Conservation (phyloP, 176 grass and related monocot species). For the Sorghum bicolor region DNA sequence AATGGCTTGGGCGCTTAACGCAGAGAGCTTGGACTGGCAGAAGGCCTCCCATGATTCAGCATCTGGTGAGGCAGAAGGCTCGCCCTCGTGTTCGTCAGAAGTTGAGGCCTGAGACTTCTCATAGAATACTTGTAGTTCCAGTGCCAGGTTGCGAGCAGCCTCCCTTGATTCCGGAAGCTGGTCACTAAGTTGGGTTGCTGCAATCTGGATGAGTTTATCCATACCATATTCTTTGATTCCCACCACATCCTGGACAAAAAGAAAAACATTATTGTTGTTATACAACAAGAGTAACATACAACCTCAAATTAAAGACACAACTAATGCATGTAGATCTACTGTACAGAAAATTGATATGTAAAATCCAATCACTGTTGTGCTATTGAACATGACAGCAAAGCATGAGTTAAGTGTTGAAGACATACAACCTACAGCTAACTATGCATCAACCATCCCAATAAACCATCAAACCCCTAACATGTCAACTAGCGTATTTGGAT, state of each 20-base stretch:
- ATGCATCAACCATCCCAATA: neutral
- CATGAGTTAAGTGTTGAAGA: neutral
- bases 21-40: slow-evolving; percentile 76
- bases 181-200: slow-evolving; percentile 88
- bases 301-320: neutral
- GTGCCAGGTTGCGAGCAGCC: slow-evolving; percentile 74
- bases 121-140: slow-evolving; percentile 77
- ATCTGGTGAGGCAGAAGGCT: slow-evolving; percentile 23
- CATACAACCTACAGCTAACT: slow-evolving; percentile 7
- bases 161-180: slow-evolving; percentile 99
- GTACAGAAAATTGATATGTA: slow-evolving; percentile 2
- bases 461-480: neutral
- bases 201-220: slow-evolving; percentile 85
- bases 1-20: slow-evolving; percentile 73
- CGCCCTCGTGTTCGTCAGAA: slow-evolving; percentile 23
- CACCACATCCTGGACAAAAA: slow-evolving; percentile 40
- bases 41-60: slow-evolving; percentile 78
- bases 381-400: neutral
- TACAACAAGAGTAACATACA: neutral
- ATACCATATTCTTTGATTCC: slow-evolving; percentile 60
- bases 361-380: neutral
- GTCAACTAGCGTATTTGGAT: neutral
- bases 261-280: neutral
- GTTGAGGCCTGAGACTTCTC: slow-evolving; percentile 40
- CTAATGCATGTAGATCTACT: neutral